Evolutionary conservation across 2,329 filamentous ascomycete genomes (phyloP), one percentile per base, ranked within the genome.

Genomic region (Fusarium tupiense): DNA sequence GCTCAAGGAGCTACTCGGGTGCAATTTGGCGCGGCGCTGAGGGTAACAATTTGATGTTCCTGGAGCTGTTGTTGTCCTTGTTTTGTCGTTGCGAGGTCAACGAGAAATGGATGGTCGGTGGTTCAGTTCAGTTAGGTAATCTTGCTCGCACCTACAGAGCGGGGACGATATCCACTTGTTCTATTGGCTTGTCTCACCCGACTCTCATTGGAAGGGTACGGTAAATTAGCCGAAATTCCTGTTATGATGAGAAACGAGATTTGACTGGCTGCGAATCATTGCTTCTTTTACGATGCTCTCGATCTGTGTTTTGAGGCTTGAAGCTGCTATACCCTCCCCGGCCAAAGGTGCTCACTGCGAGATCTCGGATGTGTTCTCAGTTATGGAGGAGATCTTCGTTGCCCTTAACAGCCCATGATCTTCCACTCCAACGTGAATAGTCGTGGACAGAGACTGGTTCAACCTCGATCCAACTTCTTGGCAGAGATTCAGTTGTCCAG

Each of bases 51-150:
- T 64, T 75, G 78, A 75, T 72, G 76, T 79, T 71, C 67, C 68
- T 74, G 74, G 67, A 73, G 69, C 70, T 75, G 79, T 83, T 83
- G 81, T 83, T 83, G 81, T 83, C 78, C 77, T 83, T 83, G 80
- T 82, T 81, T 83, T 82, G 76, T 78, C 83, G 82, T 84, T 84
- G 83, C 83, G 83, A 83, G 83, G 83, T 82, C 83, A 84, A 84
- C 83, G 64, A 64, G 81, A 80, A 79, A 70, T 65, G 40, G 80
- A 79, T 80, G 72, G 53, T 47, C 40, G 50, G 44, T 67, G 37
- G 57, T 46, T 46, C 41, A 46, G 49, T 46, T 37, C 41, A 46
- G 67, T 64, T 80, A 79, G 75, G 73, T 79, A 71, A 69, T 58
- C 63, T 41, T 54, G 12, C n/a, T 56, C 52, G 16, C 16, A 35